Evolutionary conservation across 2,329 filamentous ascomycete species (phyloP).

Genomic region (Tolypocladium ovalisporum): DNA sequence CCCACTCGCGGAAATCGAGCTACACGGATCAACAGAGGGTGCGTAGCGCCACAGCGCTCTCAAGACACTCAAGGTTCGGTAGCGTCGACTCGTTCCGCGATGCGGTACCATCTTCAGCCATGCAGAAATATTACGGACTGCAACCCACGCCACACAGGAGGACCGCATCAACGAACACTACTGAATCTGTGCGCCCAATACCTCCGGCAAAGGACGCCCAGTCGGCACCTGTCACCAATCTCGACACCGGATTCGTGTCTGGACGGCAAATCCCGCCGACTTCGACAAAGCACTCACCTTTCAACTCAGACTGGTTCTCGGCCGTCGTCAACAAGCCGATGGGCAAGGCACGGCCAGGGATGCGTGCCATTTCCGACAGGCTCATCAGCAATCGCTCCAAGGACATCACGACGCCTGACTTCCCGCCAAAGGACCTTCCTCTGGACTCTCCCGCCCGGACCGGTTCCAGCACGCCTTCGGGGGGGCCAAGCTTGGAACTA

Average conservation of each 20-base stretch:
- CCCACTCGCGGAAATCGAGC: constrained; percentile 62
- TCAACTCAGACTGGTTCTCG: constrained; percentile 46
- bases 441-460: constrained; percentile 60
- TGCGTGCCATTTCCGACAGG: constrained; percentile 79
- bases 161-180: constrained; percentile 49
- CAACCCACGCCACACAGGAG: constrained; percentile 39
- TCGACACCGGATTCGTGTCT: constrained; percentile 37
- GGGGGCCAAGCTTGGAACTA: constrained; percentile 62
- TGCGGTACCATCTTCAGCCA: constrained; percentile 45
- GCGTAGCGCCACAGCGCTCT: constrained; percentile 53
- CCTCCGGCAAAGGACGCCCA: constrained; percentile 42
- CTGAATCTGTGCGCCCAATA: constrained; percentile 39
- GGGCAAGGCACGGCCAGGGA: constrained; percentile 47
- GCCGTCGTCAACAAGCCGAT: constrained; percentile 37
- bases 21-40: constrained; percentile 64
- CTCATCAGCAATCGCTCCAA: constrained; percentile 45
- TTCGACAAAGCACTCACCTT: constrained; percentile 29
- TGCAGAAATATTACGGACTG: constrained; percentile 60
- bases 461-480: constrained; percentile 61
- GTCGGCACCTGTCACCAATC: constrained; percentile 48
- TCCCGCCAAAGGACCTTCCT: constrained; percentile 39
- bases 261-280: constrained; percentile 31
- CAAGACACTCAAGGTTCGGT: constrained; percentile 66
- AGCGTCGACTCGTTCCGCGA: constrained; percentile 68
- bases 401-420: constrained; percentile 35